phyloP scores from a whole-genome alignment of 495 filamentous ascomycete genomes.

The Aspergillus olivimuriae region DNA sequence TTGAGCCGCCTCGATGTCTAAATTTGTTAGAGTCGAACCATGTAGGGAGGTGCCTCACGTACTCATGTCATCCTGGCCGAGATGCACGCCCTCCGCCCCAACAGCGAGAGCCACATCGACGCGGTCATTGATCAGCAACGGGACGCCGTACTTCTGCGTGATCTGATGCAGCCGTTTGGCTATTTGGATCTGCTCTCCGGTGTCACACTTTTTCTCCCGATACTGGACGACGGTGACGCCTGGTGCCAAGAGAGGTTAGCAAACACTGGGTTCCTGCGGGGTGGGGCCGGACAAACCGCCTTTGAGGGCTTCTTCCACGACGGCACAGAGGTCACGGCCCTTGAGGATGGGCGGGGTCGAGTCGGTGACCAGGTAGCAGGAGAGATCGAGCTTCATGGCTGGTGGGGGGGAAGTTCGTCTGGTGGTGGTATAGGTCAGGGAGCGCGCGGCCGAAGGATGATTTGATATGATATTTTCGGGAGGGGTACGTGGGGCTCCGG shows the following conservation, averaged over 20 bases:
- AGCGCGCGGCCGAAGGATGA: too few species aligned
- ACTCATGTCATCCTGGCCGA: constrained; percentile 94
- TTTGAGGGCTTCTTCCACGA: constrained; percentile 69
- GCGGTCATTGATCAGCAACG: constrained; percentile 93
- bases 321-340: constrained; percentile 57
- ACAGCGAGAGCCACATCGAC: constrained; percentile 84
- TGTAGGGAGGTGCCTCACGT: constrained; percentile 6
- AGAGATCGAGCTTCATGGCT: constrained; percentile 47
- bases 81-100: constrained; percentile 83
- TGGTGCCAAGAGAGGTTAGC: constrained; percentile 19
- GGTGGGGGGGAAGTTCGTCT: too few species aligned
- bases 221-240: constrained; percentile 85
- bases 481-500: too few species aligned
- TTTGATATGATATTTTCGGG: too few species aligned
- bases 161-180: constrained; percentile 65
- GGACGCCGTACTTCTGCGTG: constrained; percentile 60
- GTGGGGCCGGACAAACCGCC: constrained; percentile 47
- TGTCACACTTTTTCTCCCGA: constrained; percentile 80
- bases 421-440: too few species aligned
- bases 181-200: constrained; percentile 61
- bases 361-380: constrained; percentile 89
- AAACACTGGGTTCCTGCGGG: too few species aligned
- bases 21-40: neutral
- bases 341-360: constrained; percentile 75
- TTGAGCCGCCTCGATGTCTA: constrained; percentile 60